phyloP scores from a whole-genome alignment of 495 filamentous ascomycete species.

The Trichocladium antarcticum region DNA sequence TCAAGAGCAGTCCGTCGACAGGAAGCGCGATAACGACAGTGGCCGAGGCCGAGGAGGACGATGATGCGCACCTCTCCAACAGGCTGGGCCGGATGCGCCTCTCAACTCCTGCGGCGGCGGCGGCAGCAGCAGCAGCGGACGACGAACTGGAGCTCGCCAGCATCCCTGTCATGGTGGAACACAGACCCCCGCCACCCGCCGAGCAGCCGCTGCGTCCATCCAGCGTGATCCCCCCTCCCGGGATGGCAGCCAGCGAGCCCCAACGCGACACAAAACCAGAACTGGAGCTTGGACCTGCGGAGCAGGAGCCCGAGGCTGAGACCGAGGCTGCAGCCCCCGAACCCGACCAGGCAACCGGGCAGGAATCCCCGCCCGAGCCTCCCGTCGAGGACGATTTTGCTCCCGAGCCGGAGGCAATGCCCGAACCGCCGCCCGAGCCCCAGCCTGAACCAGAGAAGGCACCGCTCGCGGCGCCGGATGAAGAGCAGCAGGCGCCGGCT shows the following conservation, averaged over 20 bases:
- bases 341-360: background rate
- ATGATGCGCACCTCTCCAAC: constrained; percentile 31
- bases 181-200: constrained; percentile 7
- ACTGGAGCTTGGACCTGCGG: background rate
- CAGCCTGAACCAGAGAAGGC: background rate
- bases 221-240: constrained; percentile 20
- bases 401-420: background rate
- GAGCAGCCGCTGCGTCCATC: constrained; percentile 18
- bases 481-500: background rate
- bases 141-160: constrained; percentile 32
- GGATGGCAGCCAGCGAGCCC: background rate
- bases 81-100: constrained; percentile 33
- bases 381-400: background rate
- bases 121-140: constrained; percentile 18
- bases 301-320: background rate
- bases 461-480: background rate
- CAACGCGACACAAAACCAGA: background rate
- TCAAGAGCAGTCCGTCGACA: constrained; percentile 59
- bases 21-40: constrained; percentile 64
- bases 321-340: background rate
- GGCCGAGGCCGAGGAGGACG: constrained; percentile 59
- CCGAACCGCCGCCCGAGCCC: background rate
- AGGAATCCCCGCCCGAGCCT: background rate
- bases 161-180: constrained; percentile 38
- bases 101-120: constrained; percentile 6